These are phyloP conservation scores for Fraxinus floribunda DNA, from an alignment of 305 asterid species.

Conservation along the genomic window DNA sequence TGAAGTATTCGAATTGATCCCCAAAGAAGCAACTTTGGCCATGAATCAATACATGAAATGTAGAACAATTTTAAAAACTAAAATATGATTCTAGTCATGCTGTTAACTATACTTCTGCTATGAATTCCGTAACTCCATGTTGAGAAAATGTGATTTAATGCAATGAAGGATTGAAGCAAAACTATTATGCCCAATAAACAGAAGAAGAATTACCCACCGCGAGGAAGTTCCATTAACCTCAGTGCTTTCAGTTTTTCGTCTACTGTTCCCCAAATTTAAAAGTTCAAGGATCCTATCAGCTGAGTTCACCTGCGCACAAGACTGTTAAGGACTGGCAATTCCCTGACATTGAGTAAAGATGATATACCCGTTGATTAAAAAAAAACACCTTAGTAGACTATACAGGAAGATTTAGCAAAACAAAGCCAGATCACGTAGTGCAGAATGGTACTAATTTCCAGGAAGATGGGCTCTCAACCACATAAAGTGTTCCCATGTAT, in stretches of 20 bases:
- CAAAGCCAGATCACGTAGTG: not conserved
- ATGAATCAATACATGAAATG: not conserved
- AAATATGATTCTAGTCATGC: slow-evolving; percentile 9
- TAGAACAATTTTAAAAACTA: not conserved
- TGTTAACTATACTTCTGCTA: not conserved
- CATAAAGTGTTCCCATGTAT: not conserved
- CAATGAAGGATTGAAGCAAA: slow-evolving; percentile 18
- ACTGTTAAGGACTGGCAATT: slow-evolving; percentile 17
- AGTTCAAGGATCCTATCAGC: slow-evolving; percentile 93
- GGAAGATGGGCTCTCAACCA: not conserved
- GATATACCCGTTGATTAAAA: not conserved
- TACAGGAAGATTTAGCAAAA: not conserved
- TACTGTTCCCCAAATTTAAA: slow-evolving; percentile 84
- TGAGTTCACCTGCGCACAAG: slow-evolving; percentile 71
- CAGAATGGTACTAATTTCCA: not conserved
- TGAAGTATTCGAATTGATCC: slow-evolving; percentile 12
- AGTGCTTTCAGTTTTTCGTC: slow-evolving; percentile 94
- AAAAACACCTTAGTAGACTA: not conserved
- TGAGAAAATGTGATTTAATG: slow-evolving; percentile 2
- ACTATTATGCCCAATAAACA: slow-evolving; percentile 5
- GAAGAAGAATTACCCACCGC: slow-evolving; percentile 57
- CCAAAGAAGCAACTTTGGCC: not conserved
- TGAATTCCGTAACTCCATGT: slow-evolving; percentile 3
- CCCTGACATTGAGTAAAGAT: not conserved
- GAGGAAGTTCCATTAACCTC: slow-evolving; percentile 91